Evolutionary conservation across 2,329 filamentous ascomycete species (phyloP).

Genomic region (Colletotrichum sp.): DNA sequence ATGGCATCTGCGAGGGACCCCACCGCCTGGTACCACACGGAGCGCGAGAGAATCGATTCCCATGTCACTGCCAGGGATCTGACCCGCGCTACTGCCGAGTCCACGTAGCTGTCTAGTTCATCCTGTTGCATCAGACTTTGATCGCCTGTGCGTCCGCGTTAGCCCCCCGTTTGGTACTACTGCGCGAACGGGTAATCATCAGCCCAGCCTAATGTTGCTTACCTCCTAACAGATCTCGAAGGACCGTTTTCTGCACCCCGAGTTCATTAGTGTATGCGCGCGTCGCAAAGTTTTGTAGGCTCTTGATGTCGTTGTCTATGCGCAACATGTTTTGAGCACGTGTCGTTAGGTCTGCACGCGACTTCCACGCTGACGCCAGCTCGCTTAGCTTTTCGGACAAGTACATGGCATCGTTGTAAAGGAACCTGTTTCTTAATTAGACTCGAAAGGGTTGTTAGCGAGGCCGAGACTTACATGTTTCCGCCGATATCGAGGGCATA

Average conservation of each 20-base stretch:
- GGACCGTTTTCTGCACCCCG: slow-evolving; percentile 61
- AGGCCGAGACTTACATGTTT: slow-evolving; percentile 60
- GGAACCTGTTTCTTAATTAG: slow-evolving; percentile 50
- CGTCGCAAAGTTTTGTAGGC: slow-evolving; percentile 63
- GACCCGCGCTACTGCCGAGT: slow-evolving; percentile 57
- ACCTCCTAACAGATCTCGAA: slow-evolving; percentile 66
- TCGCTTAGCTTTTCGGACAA: slow-evolving; percentile 61
- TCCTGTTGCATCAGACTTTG: slow-evolving; percentile 65
- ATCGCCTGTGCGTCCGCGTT: slow-evolving; percentile 38
- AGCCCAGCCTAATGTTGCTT: slow-evolving; percentile 12
- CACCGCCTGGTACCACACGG: slow-evolving; percentile 66
- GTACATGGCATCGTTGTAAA: slow-evolving; percentile 72
- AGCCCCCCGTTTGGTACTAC: background rate
- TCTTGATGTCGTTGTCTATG: slow-evolving; percentile 64
- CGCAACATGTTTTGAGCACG: slow-evolving; percentile 59
- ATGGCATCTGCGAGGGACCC: slow-evolving; percentile 64
- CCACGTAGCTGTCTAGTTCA: slow-evolving; percentile 55
- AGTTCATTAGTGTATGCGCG: slow-evolving; percentile 67
- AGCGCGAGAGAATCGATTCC: slow-evolving; percentile 62
- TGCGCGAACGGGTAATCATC: background rate
- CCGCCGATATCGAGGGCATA: slow-evolving; percentile 67
- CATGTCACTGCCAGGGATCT: slow-evolving; percentile 59
- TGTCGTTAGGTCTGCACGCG: slow-evolving; percentile 53
- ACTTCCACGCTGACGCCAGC: slow-evolving; percentile 55
- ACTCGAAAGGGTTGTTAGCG: background rate